Base-by-base conservation (phyloP, 2,329 filamentous ascomycete genomes). In the Fusarium sp. region DNA sequence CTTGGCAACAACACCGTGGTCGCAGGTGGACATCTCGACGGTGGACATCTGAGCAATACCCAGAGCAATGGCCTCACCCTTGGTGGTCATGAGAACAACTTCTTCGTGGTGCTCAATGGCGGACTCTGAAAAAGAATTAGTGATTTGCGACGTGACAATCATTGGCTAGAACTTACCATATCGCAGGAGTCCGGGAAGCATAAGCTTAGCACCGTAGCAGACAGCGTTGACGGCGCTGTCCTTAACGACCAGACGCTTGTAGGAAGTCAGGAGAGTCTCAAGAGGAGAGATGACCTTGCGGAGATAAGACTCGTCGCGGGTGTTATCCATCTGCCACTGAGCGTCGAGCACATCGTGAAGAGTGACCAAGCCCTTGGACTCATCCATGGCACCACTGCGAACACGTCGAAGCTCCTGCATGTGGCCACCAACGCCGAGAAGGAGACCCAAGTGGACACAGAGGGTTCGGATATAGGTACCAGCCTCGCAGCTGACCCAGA, bases 391-490 rank as follows among this genome's bases (percentile, higher is more conserved):
- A 84, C 95, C 95, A 82, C 90, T 93, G 78, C 95, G 89, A 52
- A 98, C 95, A 88, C 95, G 91, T 75, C 95, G 90, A 74, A 98
- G 90, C 85, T 98, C 95, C 85, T 98, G 95, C 95, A 98, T 98
- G 85, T 98, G 94, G 54, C 93, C 96, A 74, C 95, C 95, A 61
- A 97, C 94, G 79, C 95, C 88, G 46, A 90, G 83, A 42, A 90
- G 80, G 61, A 90, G 83, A 81, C 93, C 93, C 73, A 99, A 82
- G 84, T 98, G 96, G 42, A 98, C 95, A 83, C 96, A 98, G 47
- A 99, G 90, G 37, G 96, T 99, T 86, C 96, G 93, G 80, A 99
- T 98, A 82, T 99, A 99, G 70, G 96, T 99, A 80, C 96, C 96
- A 54, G 80, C 96, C 84, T 99, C 96, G 83, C 96, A 99, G 83